Evolutionary conservation across 495 filamentous ascomycete species (phyloP), one percentile per base, ranked within the genome.

Genomic region (Chaetomium tenue): DNA sequence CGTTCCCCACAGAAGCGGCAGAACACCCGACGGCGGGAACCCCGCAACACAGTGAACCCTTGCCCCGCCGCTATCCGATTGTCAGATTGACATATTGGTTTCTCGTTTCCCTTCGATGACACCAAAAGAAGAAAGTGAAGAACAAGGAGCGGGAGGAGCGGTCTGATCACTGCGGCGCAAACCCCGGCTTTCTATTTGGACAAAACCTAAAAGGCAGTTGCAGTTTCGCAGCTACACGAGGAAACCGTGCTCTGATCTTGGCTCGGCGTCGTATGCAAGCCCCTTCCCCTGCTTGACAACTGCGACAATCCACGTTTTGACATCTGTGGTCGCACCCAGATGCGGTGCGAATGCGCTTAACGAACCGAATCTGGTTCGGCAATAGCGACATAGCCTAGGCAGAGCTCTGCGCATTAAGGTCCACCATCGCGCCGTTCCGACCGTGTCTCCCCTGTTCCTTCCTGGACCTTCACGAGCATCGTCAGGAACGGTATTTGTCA

Each of bases 301-400:
- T 67, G 65, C 65, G 65, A 67, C 65, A 63, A 16, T 50, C 57
- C 47, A 26, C 23, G 65, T 67, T 63, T 67, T 37, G 61, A 53
- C 59, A 57, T 63, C 61, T 40, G 48, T 33, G 33, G 18, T 57
- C 44, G 18, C 50, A 9, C n/a, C 46, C 46, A 20, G 20, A 42
- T 33, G 28, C 16, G 37, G 18, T 18, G 6, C 46, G 8, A 20
- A 42, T 33, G 52, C 26, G 37, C 18, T 18, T 13, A 37, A 9
- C 9, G 5, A 30, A 18, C 33, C 15, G 53, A 22, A 23, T 57
- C 37, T 23, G n/a, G 11, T 12, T 57, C 12, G n/a, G 18, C 11
- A 18, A 22, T 39, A 55, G 20, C 54, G 37, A 23, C 33, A 44
- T 18, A 3, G 39, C 7, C 40, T 5, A 58, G 23, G 37, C 15